These are phyloP conservation scores for Colletotrichum noveboracense DNA, from an alignment of 2,329 filamentous ascomycete species.

Conservation along the genomic window DNA sequence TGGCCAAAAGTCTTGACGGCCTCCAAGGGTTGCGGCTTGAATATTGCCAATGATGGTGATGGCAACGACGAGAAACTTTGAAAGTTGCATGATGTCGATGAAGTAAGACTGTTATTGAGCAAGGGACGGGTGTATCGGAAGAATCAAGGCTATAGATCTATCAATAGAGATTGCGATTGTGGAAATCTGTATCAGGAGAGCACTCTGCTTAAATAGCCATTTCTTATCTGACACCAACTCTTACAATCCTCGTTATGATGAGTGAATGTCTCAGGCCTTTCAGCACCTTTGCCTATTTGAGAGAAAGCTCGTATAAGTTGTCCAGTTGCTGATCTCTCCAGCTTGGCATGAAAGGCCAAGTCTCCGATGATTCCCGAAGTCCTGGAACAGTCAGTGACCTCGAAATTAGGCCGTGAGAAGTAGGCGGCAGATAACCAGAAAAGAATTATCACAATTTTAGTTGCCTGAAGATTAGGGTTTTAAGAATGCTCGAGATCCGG, in stretches of 20 bases:
- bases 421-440: background rate
- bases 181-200: background rate
- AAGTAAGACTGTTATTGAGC: background rate
- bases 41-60: background rate
- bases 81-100: background rate
- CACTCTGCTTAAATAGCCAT: background rate
- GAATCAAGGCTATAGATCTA: background rate
- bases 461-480: background rate
- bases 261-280: background rate
- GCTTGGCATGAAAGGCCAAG: background rate
- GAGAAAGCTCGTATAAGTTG: background rate
- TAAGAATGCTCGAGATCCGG: background rate
- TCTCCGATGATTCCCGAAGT: background rate
- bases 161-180: background rate
- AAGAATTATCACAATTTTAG: background rate
- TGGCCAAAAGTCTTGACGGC: background rate
- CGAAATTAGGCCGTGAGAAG: background rate
- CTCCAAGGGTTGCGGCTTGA: background rate
- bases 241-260: background rate
- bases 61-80: background rate
- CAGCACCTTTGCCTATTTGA: background rate
- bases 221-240: background rate
- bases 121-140: background rate
- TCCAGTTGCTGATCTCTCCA: background rate
- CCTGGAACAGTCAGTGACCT: background rate